Evolutionary conservation across 345 rosid genomes (phyloP), one percentile per base, ranked within the genome.

Genomic region (Carallia brachiata): DNA sequence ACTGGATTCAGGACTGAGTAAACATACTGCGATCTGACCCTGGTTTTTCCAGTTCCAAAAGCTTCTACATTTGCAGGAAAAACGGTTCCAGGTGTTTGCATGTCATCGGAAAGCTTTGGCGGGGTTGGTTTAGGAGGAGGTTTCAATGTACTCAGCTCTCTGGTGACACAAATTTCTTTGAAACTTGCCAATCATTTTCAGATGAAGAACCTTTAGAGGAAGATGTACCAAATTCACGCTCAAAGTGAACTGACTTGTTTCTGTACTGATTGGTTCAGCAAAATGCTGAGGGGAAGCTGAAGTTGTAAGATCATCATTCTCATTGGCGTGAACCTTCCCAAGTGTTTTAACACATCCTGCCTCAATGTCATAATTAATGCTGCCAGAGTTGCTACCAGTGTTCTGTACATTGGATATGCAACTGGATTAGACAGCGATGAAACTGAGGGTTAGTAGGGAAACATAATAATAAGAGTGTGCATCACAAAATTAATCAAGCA

Each of bases 31-130:
- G 96, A 88, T 78, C 93, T 90, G 67, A 95, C 74, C 79, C 85
- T 81, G 37, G 78, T 77, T 79, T 82, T 90, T 61, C 86, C 84
- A 77, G 66, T 76, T 15, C 75, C 81, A 52, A 75, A 74, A 67
- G 63, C 73, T 54, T 80, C 92, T 50, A 82, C 28, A 69, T 81
- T 83, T 67, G 89, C 74, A 56, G 94, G 89, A 72, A 81, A 95
- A 74, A 86, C 81, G 62, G 99, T 92, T 74, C 97, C 99, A 4
- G 98, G 98, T 74, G 99, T 96, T 82, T 96, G 97, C 97, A 96
- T 90, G 68, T 92, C 99, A 70, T 90, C 92, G 53, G 88, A 83
- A 69, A 96, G 78, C 77, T 87, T 87, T 67, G 86, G 6, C 31
- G 95, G 81, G 23, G 95, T 96, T 55, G 97, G 96, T 71, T 79